A percentile compares a stretch with the other conserved stretches of the same genome.
Evolutionary conservation across 345 rosid species (phyloP).

Genomic region (Tarenaya hassleriana): DNA sequence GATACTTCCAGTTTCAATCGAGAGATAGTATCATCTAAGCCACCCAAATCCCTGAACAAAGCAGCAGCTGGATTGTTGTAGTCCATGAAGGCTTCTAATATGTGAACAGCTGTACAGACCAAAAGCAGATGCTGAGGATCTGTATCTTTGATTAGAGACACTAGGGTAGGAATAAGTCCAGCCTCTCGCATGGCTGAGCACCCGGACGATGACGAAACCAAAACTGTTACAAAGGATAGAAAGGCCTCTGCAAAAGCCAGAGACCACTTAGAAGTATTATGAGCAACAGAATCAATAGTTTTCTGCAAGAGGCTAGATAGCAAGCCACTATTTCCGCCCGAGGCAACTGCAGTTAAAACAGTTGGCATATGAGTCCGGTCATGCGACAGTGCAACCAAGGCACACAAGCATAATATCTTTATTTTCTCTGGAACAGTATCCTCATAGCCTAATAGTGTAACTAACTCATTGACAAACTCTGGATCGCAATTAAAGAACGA

Average conservation of each 20-base stretch:
- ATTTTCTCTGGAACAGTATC: constrained; percentile 87
- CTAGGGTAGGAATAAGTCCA: constrained; percentile 82
- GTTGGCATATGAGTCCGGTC: constrained; percentile 81
- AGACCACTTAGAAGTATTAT: constrained; percentile 65
- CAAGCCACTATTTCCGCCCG: constrained; percentile 89
- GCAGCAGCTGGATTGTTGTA: constrained; percentile 90
- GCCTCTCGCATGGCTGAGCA: constrained; percentile 96
- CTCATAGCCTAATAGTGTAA: constrained; percentile 69
- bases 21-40: constrained; percentile 81
- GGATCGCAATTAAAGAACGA: constrained; percentile 91
- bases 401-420: constrained; percentile 60
- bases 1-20: constrained; percentile 83
- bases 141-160: constrained; percentile 90
- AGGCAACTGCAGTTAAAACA: constrained; percentile 84
- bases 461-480: constrained; percentile 83
- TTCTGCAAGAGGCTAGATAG: constrained; percentile 88
- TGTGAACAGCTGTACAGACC: constrained; percentile 82
- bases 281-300: constrained; percentile 70
- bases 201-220: constrained; percentile 87
- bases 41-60: constrained; percentile 93
- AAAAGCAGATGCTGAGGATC: constrained; percentile 88
- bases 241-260: constrained; percentile 87
- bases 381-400: constrained; percentile 87
- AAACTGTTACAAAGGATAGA: constrained; percentile 75
- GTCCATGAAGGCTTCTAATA: constrained; percentile 93